These are phyloP conservation scores for Jaenimonas drosophilae DNA, from an alignment of 208 protist species.

Conservation along the genomic window DNA sequence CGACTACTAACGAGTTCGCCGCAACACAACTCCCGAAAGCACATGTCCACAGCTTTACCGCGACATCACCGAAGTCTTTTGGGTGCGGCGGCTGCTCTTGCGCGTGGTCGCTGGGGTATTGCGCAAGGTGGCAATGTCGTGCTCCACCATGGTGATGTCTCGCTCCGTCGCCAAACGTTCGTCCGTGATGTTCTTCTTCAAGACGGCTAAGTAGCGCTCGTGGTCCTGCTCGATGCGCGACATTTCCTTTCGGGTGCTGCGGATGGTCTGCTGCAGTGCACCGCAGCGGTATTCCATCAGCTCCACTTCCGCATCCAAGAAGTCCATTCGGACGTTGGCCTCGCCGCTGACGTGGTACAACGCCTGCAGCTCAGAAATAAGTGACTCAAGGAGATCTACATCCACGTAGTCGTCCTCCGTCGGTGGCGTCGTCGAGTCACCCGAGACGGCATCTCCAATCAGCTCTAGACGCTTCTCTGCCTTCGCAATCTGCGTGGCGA, in stretches of 20 bases:
- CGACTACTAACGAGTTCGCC: too few relatives aligned
- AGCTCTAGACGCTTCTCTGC: constrained; percentile 64
- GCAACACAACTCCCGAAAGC: too few relatives aligned
- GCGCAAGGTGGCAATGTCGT: constrained; percentile 28
- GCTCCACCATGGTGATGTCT: constrained; percentile 28
- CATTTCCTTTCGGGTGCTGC: constrained; percentile 39
- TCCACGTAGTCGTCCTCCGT: constrained; percentile 56
- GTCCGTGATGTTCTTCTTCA: constrained; percentile 34
- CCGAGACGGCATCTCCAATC: constrained; percentile 53
- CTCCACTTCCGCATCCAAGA: constrained; percentile 51
- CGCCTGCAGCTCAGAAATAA: constrained; percentile 46
- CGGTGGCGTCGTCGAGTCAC: too few relatives aligned
- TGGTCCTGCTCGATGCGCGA: constrained; percentile 41
- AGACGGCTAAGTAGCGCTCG: constrained; percentile 25
- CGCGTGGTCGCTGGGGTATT: too few relatives aligned
- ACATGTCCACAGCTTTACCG: too few relatives aligned
- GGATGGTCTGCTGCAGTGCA: constrained; percentile 39
- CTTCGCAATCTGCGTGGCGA: constrained; percentile 63
- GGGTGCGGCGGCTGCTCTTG: too few relatives aligned
- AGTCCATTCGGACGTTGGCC: constrained; percentile 27
- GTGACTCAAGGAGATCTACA: constrained; percentile 39
- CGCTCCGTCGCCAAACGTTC: constrained; percentile 38
- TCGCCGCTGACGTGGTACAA: constrained; percentile 38
- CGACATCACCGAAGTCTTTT: too few relatives aligned
- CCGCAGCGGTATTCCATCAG: constrained; percentile 36